Evolutionary conservation across 2,329 filamentous ascomycete genomes (phyloP), one percentile per base, ranked within the genome.

Genomic region (Leptographium radiaticola): DNA sequence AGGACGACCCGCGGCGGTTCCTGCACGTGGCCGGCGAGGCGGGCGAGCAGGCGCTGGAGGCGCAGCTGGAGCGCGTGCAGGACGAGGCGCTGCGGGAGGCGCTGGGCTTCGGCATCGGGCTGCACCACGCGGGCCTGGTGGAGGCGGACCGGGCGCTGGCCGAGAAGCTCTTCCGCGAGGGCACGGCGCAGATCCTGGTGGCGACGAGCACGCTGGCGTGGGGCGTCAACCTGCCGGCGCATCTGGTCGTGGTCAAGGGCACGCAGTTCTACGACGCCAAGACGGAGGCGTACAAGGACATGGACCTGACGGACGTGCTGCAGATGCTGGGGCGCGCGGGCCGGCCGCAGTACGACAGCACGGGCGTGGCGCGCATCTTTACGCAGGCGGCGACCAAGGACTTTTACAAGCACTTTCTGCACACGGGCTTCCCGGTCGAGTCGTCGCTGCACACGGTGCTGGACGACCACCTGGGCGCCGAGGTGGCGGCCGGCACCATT

Each of bases 191-290:
- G 65, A 91, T 98, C 55, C 77, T 98, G 0, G 84, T 98, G 5
- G 93, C 93, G 4, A 98, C 93, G 0, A 95, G 89, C 65, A 98
- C 94, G 0, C 78, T 98, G 31, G 93, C 93, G 0, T 98, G 93
- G 93, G 94, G 93, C 70, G 91, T 98, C 62, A 98, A 98, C 66
- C 73, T 98, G 62, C 94, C 94, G 0, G 93, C 94, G 2, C 94
- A 98, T 70, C 75, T 98, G 6, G 93, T 98, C 3, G 87, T 98
- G 1, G 94, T 98, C 56, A 98, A 98, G 68, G 93, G 93, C 53
- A 98, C 93, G 0, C 94, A 98, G 64, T 98, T 87, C 71, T 98
- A 94, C 65, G 93, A 98, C 63, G 93, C 93, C 42, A 98, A 98
- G 70, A 93, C 88, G 6, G 93, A 97, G 71, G 91, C 86, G 0